Percentiles rank a stretch among this genome's conserved stretches.
Evolutionary conservation across 225 moss, liverwort and hornwort genomes (phyloP).

Genomic region (Polytrichum commune): DNA sequence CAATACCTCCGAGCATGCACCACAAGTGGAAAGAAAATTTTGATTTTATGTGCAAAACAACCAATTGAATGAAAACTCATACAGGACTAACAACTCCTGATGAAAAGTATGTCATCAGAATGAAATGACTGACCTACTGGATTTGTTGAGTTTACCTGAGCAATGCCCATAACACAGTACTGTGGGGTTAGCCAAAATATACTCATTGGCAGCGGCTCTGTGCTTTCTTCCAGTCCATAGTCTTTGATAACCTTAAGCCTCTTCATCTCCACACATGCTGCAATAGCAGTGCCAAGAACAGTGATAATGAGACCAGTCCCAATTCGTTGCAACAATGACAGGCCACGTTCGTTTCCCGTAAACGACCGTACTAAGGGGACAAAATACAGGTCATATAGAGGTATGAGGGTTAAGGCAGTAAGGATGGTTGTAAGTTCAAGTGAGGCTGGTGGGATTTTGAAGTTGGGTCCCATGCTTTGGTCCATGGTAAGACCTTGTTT

Average conservation of each 20-base stretch:
- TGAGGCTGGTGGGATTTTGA: slow-evolving; percentile 52
- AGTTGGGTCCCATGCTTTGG: slow-evolving; percentile 25
- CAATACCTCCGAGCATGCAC: no score
- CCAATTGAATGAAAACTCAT: no score
- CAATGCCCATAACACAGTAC: slow-evolving; percentile 35
- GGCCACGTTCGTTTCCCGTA: slow-evolving; percentile 48
- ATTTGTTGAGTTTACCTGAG: slow-evolving; percentile 27
- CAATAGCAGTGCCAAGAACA: slow-evolving; percentile 27
- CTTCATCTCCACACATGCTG: slow-evolving; percentile 46
- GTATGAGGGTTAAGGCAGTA: slow-evolving; percentile 39
- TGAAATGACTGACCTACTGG: no score
- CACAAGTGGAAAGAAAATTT: no score
- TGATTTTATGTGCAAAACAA: no score
- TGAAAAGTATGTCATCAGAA: no score
- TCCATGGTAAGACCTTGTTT: slow-evolving; percentile 63
- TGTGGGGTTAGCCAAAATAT: slow-evolving; percentile 46
- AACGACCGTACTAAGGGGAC: slow-evolving; percentile 32
- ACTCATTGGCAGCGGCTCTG: slow-evolving; percentile 35
- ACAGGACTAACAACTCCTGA: no score
- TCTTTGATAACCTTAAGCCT: slow-evolving; percentile 29
- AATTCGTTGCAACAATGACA: slow-evolving; percentile 53
- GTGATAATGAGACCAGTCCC: slow-evolving; percentile 51
- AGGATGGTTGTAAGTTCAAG: slow-evolving; percentile 34
- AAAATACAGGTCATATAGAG: slow-evolving; percentile 40
- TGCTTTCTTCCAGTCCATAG: slow-evolving; percentile 28